A percentile compares a stretch with the other conserved stretches of the same genome.
Evolutionary conservation across 2,329 filamentous ascomycete genomes (phyloP).

Genomic region (Cladosporium velox): DNA sequence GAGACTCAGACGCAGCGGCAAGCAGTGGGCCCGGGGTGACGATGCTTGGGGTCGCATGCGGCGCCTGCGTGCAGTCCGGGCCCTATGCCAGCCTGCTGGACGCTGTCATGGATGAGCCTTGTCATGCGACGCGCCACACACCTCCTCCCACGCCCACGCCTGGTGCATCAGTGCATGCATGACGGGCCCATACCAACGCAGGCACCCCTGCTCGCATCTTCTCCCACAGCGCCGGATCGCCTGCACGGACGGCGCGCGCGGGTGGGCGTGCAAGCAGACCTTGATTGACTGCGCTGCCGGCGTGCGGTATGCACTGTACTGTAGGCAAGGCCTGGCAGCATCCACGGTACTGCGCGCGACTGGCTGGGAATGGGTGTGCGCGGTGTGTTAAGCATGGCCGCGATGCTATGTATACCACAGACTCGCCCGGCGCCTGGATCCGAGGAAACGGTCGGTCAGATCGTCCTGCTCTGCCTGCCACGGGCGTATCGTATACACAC

Average conservation of each 20-base stretch:
- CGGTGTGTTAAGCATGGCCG: background rate
- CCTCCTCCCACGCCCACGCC: slow-evolving; percentile 1
- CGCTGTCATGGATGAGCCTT: slow-evolving; percentile 11
- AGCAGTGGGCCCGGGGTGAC: slow-evolving; percentile 13
- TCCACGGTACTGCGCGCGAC: slow-evolving; percentile 3
- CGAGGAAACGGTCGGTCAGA: background rate
- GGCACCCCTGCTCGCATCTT: slow-evolving; percentile 17
- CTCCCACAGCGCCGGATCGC: slow-evolving; percentile 15
- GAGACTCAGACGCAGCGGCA: slow-evolving; percentile 8
- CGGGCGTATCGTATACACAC: background rate
- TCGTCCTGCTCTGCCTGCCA: background rate
- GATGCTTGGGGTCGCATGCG: slow-evolving; percentile 2
- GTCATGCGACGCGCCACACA: background rate
- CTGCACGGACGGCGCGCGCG: slow-evolving; percentile 16
- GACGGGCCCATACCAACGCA: slow-evolving; percentile 7
- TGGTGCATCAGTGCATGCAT: background rate
- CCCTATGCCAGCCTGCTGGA: slow-evolving; percentile 15
- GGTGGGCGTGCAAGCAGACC: slow-evolving; percentile 15
- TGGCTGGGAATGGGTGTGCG: background rate
- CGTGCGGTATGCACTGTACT: background rate
- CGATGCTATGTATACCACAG: slow-evolving; percentile 13
- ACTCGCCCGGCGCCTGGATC: background rate
- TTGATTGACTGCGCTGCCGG: slow-evolving; percentile 13
- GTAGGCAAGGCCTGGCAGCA: background rate
- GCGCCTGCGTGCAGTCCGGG: background rate